Percentiles rank a stretch among this genome's conserved stretches.
Evolutionary conservation across 257 asterid genomes (phyloP).

Genomic region (Petrea volubilis): DNA sequence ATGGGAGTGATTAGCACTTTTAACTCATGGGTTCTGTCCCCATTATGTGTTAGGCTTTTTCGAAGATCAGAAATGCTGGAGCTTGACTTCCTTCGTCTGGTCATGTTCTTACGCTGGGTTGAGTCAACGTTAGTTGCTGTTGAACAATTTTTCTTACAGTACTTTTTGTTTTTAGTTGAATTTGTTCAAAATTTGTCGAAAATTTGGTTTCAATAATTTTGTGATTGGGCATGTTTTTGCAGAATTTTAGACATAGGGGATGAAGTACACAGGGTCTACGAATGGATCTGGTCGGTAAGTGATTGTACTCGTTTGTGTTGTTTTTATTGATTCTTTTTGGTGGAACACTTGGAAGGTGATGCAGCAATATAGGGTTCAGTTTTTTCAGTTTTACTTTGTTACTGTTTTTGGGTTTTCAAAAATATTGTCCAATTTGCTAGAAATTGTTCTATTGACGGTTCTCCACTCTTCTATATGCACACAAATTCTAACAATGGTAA

Average conservation of each 20-base stretch:
- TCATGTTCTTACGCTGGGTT: constrained; percentile 39
- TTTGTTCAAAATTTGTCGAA: not conserved
- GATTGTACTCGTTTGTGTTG: not conserved
- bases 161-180: not conserved
- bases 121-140: constrained; percentile 44
- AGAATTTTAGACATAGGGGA: constrained; percentile 43
- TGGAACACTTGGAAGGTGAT: constrained; percentile 9
- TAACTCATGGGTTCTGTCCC: constrained; percentile 15
- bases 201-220: not conserved
- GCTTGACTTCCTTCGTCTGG: constrained; percentile 31
- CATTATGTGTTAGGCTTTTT: constrained; percentile 17
- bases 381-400: not conserved
- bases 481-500: not conserved
- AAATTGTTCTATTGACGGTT: not conserved
- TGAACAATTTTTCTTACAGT: not conserved
- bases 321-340: not conserved
- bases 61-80: constrained; percentile 33
- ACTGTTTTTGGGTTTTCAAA: not conserved
- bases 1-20: not conserved
- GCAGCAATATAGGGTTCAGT: not conserved
- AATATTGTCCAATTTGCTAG: not conserved
- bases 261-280: constrained; percentile 32
- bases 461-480: not conserved
- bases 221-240: constrained; percentile 26
- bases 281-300: constrained; percentile 40